phyloP scores from a whole-genome alignment of 1,284 basidiomycete genomes.

The Rhizopogon parksii region DNA sequence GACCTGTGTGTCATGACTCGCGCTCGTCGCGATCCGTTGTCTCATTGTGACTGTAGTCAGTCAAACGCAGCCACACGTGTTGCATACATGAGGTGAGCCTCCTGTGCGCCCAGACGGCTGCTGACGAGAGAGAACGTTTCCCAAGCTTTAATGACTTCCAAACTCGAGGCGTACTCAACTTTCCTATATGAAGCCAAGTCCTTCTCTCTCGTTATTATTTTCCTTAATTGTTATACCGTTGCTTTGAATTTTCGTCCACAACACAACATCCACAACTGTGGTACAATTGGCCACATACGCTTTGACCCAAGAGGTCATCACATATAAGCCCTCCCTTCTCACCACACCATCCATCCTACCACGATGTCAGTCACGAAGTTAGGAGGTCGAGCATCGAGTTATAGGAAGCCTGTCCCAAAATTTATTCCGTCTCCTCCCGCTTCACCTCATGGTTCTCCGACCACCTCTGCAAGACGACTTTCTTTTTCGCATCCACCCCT shows the following conservation, averaged over 20 bases:
- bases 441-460: slow-evolving; percentile 32
- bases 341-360: neutral
- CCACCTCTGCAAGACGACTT: slow-evolving; percentile 25
- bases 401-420: slow-evolving; percentile 59
- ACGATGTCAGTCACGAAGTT: neutral
- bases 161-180: slow-evolving; percentile 25
- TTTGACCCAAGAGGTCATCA: slow-evolving; percentile 1
- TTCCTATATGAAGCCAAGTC: slow-evolving; percentile 28
- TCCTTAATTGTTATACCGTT: slow-evolving; percentile 22
- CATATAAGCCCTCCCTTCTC: neutral
- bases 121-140: slow-evolving; percentile 30
- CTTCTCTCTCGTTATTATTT: slow-evolving; percentile 23
- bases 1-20: slow-evolving; percentile 19
- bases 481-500: slow-evolving; percentile 22
- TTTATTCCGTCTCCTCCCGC: slow-evolving; percentile 56
- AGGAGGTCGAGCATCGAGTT: slow-evolving; percentile 39
- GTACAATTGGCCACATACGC: neutral
- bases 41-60: slow-evolving; percentile 31
- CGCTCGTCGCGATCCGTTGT: slow-evolving; percentile 31
- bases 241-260: slow-evolving; percentile 21
- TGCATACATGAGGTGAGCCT: slow-evolving; percentile 34
- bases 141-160: slow-evolving; percentile 25
- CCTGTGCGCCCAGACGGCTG: slow-evolving; percentile 32
- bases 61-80: slow-evolving; percentile 24
- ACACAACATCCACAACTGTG: slow-evolving; percentile 17